These are phyloP conservation scores for Cymodocea nodosa DNA, from an alignment of 116 monocot genomes.

Conservation along the genomic window DNA sequence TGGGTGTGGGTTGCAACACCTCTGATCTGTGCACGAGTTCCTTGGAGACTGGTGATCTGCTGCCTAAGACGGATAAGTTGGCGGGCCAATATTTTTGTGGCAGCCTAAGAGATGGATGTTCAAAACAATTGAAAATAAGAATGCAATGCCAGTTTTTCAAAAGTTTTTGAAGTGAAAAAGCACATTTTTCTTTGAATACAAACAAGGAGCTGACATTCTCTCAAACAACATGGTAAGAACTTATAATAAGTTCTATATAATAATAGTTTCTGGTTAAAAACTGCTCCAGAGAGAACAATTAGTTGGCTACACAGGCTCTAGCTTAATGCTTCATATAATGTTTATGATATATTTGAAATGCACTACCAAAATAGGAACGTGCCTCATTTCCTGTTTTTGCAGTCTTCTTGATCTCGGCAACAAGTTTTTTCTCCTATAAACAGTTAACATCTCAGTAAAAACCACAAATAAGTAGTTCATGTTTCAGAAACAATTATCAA, in stretches of 20 bases:
- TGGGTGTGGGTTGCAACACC: slow-evolving; percentile 94
- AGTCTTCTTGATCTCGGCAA: slow-evolving; percentile 92
- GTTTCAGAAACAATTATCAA: not conserved
- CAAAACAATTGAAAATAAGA: not conserved
- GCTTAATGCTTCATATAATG: too few relatives aligned
- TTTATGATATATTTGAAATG: too few relatives aligned
- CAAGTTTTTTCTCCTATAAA: slow-evolving; percentile 80
- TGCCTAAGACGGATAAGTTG: slow-evolving; percentile 87
- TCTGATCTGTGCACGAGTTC: slow-evolving; percentile 86
- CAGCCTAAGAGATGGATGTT: slow-evolving; percentile 31
- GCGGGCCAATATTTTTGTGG: slow-evolving; percentile 82
- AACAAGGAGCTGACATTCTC: too few relatives aligned
- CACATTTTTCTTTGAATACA: too few relatives aligned
- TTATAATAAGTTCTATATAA: too few relatives aligned
- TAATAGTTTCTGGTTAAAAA: too few relatives aligned
- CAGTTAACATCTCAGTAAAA: not conserved
- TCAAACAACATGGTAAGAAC: too few relatives aligned
- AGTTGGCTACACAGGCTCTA: too few relatives aligned
- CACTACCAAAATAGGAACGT: not conserved
- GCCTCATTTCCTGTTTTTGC: slow-evolving; percentile 93
- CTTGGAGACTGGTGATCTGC: slow-evolving; percentile 96
- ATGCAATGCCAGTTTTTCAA: not conserved
- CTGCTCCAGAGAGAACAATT: too few relatives aligned
- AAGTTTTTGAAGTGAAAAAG: too few relatives aligned
- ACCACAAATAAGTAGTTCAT: not conserved